A percentile compares a stretch with the other conserved stretches of the same genome.
Evolutionary conservation across 1,284 basidiomycete genomes (phyloP).

Genomic region (Fistulinella cinereoalba): DNA sequence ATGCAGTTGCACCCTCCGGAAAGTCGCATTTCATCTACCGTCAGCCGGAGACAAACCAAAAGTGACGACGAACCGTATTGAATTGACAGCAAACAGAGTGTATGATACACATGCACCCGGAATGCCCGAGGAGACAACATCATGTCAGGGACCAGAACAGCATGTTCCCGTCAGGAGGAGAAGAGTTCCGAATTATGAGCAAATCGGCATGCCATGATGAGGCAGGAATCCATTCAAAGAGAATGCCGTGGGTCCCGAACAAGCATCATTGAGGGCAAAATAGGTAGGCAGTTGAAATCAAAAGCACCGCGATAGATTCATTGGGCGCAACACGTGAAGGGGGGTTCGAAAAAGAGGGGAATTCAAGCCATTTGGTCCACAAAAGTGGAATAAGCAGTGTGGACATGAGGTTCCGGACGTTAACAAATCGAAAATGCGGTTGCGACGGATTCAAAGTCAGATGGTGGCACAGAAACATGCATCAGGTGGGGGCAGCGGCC

Average conservation of each 20-base stretch:
- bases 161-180: conserved; percentile 2
- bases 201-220: conserved; percentile 1
- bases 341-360: background rate
- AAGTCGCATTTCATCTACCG: conserved; percentile 79
- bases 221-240: conserved; percentile 4
- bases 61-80: conserved; percentile 8
- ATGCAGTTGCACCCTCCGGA: conserved; percentile 62
- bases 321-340: conserved; percentile 2
- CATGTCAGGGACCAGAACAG: conserved; percentile 7
- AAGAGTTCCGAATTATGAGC: conserved; percentile 4
- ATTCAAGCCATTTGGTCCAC: conserved; percentile 3
- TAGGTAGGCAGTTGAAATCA: conserved; percentile 1
- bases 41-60: conserved; percentile 10
- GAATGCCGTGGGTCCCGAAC: conserved; percentile 12
- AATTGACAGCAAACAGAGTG: conserved; percentile 8
- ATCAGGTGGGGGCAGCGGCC: conserved; percentile 3
- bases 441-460: conserved; percentile 13
- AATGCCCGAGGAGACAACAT: conserved; percentile 4
- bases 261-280: conserved; percentile 2
- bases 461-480: conserved; percentile 4
- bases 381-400: conserved; percentile 6
- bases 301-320: background rate
- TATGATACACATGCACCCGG: conserved; percentile 5
- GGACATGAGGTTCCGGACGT: conserved; percentile 30
- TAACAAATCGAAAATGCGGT: conserved; percentile 24